Percentiles rank a stretch among this genome's conserved stretches.
phyloP scores from a whole-genome alignment of 2,329 filamentous ascomycete genomes.

The Colletotrichum falcatum region DNA sequence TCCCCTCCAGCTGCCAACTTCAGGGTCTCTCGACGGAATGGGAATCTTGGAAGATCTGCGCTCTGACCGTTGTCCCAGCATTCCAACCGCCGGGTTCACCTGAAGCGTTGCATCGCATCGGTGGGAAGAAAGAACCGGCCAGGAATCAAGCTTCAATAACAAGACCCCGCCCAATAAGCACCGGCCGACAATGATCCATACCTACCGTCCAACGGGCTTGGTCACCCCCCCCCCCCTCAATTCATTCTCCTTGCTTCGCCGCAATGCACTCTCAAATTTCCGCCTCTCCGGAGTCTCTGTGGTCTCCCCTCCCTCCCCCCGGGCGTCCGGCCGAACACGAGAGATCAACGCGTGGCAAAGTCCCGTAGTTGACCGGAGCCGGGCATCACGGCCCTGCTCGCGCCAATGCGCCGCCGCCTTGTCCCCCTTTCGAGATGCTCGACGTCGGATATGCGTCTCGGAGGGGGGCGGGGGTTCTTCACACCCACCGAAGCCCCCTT shows the following conservation, averaged over 20 bases:
- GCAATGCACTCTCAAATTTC: neutral
- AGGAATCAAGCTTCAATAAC: conserved; percentile 29
- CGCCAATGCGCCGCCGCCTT: neutral
- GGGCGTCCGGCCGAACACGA: conserved; percentile 39
- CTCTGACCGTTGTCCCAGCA: conserved; percentile 21
- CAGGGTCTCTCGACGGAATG: conserved; percentile 24
- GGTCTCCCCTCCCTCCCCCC: neutral
- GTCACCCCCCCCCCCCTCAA: neutral
- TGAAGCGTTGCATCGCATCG: conserved; percentile 38
- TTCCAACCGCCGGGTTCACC: conserved; percentile 37
- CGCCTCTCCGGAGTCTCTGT: neutral
- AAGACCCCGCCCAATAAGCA: conserved; percentile 31
- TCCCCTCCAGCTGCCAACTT: conserved; percentile 31
- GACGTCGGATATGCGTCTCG: conserved; percentile 31
- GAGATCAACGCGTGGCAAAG: conserved; percentile 40
- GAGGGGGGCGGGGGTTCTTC: conserved; percentile 24
- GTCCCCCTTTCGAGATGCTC: conserved; percentile 1
- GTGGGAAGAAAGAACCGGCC: neutral
- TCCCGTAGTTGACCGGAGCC: conserved; percentile 31
- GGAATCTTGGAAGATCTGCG: conserved; percentile 41
- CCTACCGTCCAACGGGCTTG: conserved; percentile 11
- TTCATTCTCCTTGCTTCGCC: conserved; percentile 7
- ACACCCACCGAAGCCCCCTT: conserved; percentile 26
- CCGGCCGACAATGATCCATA: conserved; percentile 14
- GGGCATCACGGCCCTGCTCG: conserved; percentile 23